Base-by-base conservation (phyloP, 768 basidiomycete genomes). In the Lactifluus piperatus region DNA sequence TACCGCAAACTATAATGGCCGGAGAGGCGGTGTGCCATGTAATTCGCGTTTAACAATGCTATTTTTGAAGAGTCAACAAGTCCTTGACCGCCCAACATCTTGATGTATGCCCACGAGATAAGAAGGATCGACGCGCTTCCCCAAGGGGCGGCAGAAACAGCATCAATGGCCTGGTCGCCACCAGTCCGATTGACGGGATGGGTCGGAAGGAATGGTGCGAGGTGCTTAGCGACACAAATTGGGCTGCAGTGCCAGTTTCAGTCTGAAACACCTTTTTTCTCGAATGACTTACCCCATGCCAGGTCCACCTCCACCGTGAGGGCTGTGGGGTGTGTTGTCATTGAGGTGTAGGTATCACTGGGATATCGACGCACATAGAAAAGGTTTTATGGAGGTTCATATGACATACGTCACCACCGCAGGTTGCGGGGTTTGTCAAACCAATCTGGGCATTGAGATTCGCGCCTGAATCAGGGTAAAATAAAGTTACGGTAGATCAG, bases 31-130 rank as follows among this genome's bases (percentile, higher is more conserved):
- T 86, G 80, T 20, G 94, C 94, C 81, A 97, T 97, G 73, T 98
- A 99, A 72, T 99, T 99, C 50, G 97, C 97, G 68, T 86, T 97
- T 44, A 99, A 80, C 30, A 99, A 79, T 1, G 97, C 92, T 30
- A 91, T 74, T 66, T 88, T 89, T 3, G 94, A 89, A 0, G 93
- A 85, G 59, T 92, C 81, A 24, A 84, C 81, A 27, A 99, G 81
- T 7, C 97, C 97, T 56, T 82, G 76, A 8, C 94, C 95, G 27
- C 97, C 97, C n/a, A 99, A 82, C 97, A 99, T 98, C 76, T 91
- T 95, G 79, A 97, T 91, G 72, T 97, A 99, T 13, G 97, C 95
- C 94, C 95, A 98, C 0, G 94, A 97, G 67, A 98, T 97, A 61
- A 94, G 79, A 48, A 91, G 85, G 67, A 99, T 94, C 7, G 92